Base-by-base conservation (phyloP, 331 rosid genomes). In the Stylosanthes scabra region DNA sequence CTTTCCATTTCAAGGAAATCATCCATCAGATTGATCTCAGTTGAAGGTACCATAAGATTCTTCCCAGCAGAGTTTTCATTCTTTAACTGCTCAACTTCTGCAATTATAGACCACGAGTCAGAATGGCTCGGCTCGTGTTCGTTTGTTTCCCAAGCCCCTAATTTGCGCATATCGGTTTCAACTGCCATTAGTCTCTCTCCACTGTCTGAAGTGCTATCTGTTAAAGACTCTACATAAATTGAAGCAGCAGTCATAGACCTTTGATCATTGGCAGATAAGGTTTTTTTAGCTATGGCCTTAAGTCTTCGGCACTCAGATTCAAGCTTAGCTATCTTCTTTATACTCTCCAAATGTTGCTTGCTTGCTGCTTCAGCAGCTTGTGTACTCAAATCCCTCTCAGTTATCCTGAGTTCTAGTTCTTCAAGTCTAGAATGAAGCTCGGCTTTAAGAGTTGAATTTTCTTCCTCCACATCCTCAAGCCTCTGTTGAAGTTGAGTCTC, bases 1-100 rank as follows among this genome's bases (percentile, higher is more conserved):
- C 75, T 87, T 73, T 89, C 96, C 96, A 89, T 89, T 73, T 89
- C 92, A 59, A 87, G 90, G 70, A 89, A 89, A 80, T 89, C 96
- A 73, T 89, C 92, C 96, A 89, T 83, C 78, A 87, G 79, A 70
- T 81, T 67, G 78, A 89, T 83, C 75, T 85, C 90, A 16, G 62
- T 63, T 10, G 88, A 76, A 70, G 87, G 75, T 15, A 15, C 85
- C 75, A 74, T 80, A 41, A 0, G 39, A 29, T 65, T 83, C 63
- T 72, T 80, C 15, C 75, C 78, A 14, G 31, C 11, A 70, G 69
- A 25, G 77, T 74, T 82, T 54, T 63, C 77, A 20, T 66, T 80
- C 76, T 66, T 75, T 55, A 63, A 59, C 13, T 70, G 86, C 73
- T 58, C 82, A 63, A 27, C 59, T 74, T 84, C 79, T 11, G 66